Percentiles rank a stretch among this genome's conserved stretches.
These are phyloP conservation scores for Mortierella sp. DNA, from an alignment of 371 early-diverging fungal genomes.

Conservation along the genomic window DNA sequence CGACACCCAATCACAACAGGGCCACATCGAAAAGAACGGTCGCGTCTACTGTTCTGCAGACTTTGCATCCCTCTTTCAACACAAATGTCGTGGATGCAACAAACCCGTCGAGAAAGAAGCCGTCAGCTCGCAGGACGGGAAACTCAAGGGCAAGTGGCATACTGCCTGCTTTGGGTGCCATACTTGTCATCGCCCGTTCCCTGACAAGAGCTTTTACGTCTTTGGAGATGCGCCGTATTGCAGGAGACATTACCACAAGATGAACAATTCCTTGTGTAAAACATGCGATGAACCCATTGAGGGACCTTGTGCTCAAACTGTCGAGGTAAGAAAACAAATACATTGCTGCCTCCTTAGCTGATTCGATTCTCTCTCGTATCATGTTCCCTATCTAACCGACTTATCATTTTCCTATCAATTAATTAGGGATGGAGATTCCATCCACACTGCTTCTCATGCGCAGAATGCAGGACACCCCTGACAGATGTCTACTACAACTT, in stretches of 20 bases:
- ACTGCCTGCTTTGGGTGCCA: conserved; percentile 81
- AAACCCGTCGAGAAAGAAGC: conserved; percentile 79
- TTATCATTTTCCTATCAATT: background rate
- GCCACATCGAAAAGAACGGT: conserved; percentile 76
- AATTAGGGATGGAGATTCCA: conserved; percentile 68
- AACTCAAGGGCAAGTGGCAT: conserved; percentile 87
- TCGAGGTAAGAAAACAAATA: conserved; percentile 63
- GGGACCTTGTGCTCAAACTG: conserved; percentile 86
- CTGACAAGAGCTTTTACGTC: conserved; percentile 91
- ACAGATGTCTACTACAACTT: conserved; percentile 86
- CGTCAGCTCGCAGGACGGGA: conserved; percentile 82
- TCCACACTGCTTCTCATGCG: conserved; percentile 70
- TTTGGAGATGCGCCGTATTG: conserved; percentile 86
- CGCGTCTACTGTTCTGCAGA: conserved; percentile 83
- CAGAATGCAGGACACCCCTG: conserved; percentile 72
- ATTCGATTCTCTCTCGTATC: background rate
- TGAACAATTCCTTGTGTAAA: conserved; percentile 85
- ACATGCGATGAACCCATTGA: conserved; percentile 86
- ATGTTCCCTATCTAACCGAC: background rate
- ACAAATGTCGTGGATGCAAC: conserved; percentile 82
- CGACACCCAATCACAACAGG: conserved; percentile 24
- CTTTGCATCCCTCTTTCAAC: conserved; percentile 73
- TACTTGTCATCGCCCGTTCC: conserved; percentile 82
- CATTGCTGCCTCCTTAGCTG: background rate
- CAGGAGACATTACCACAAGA: conserved; percentile 84